Base-by-base conservation (phyloP, 176 grass and related monocot genomes). In the Aegilops umbellulata region DNA sequence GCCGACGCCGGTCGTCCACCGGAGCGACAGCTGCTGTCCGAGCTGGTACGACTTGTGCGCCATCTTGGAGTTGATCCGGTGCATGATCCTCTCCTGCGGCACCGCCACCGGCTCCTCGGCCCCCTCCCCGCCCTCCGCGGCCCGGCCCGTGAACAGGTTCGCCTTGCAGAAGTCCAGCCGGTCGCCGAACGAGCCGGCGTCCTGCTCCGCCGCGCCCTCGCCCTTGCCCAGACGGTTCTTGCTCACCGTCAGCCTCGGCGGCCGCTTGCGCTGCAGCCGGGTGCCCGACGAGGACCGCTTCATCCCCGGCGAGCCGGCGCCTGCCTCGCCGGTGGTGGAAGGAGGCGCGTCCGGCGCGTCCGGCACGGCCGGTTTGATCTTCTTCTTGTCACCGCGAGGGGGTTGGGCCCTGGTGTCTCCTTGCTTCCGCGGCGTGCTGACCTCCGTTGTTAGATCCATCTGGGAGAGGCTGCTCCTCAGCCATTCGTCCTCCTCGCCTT, bases 61-160 rank as follows among this genome's bases (percentile, higher is more conserved):
- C 81, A 94, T 94, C 88, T 91, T 98, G 8, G 90, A 95, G 75
- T 92, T 95, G 65, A 98, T 92, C 89, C 96, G 84, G 32, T 71
- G 86, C 49, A 98, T 86, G 83, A 98, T 98, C 90, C 64, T 83
- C 62, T 94, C 96, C 86, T 89, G 80, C 65, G 90, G 65, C 75
- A 95, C 90, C 3, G 26, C 77, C n/a, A n/a, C n/a, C 41, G 79
- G 49, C 47, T 90, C 87, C 5, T 86, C 58, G 20, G 86, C 86
- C 55, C 51, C 67, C 23, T 86, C 60, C 2, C n/a, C 74, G 74
- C 46, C 74, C 74, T 76, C 74, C 25, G 74, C 26, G 44, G 16
- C 47, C 44, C 8, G 72, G 49, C 66, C 82, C 27, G 34, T 16
- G 84, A 95, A 92, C 25, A 95, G 88, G 44, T 92, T 92, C 46